These are phyloP conservation scores for Wickerhamomyces kurtzmanii DNA, from an alignment of 805 yeast genomes.

Conservation along the genomic window DNA sequence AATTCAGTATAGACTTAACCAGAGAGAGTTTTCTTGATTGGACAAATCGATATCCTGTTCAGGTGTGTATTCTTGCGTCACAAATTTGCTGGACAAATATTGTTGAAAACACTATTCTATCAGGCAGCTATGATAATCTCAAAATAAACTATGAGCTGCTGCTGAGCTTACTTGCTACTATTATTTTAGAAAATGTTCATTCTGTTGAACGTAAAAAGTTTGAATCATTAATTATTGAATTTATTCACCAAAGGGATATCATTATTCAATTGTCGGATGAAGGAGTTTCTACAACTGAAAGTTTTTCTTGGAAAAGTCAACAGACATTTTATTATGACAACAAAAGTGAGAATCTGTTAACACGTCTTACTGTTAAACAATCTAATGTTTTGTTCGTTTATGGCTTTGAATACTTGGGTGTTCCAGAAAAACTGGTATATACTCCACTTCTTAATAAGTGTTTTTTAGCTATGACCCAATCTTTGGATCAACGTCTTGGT, in stretches of 20 bases:
- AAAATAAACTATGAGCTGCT: constrained; percentile 3
- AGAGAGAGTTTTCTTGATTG: constrained; percentile 17
- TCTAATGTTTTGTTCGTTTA: constrained; percentile 43
- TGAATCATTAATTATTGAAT: constrained; percentile 59
- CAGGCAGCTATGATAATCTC: background rate
- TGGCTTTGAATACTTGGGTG: constrained; percentile 79
- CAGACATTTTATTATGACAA: constrained; percentile 36
- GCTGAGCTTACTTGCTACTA: constrained; percentile 3
- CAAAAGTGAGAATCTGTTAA: constrained; percentile 16
- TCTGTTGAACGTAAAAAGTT: constrained; percentile 29
- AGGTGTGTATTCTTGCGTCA: constrained; percentile 39
- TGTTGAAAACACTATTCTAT: constrained; percentile 23
- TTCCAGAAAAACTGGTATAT: constrained; percentile 60
- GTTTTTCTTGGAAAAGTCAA: constrained; percentile 38
- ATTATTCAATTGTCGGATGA: constrained; percentile 11
- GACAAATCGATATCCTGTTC: constrained; percentile 39
- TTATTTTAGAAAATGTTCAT: no score
- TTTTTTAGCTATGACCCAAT: constrained; percentile 62
- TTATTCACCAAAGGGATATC: constrained; percentile 47
- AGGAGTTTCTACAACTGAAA: constrained; percentile 4
- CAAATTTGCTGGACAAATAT: constrained; percentile 48
- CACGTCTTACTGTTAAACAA: constrained; percentile 37
- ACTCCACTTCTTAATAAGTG: constrained; percentile 65
- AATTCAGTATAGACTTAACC: constrained; percentile 8
- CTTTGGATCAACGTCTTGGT: constrained; percentile 67